Evolutionary conservation across 2,329 filamentous ascomycete genomes (phyloP), one percentile per base, ranked within the genome.

Genomic region (Curvularia lunata): DNA sequence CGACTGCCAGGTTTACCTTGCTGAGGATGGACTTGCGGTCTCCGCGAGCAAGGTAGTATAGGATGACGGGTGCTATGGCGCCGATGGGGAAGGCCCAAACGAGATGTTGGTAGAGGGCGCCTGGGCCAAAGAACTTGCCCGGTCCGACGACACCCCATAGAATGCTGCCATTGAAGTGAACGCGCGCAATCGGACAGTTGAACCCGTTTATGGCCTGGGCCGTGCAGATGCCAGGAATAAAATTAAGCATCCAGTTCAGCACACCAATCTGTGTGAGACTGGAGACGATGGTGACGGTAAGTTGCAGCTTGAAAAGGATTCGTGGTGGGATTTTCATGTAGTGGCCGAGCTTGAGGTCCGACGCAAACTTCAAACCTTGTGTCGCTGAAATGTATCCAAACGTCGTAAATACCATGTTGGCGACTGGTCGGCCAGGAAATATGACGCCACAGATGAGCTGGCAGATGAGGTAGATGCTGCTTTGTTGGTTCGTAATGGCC

Each of bases 361-460:
- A 88, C 1, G 91, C 89, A 72, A 96, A 96, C 72, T 96, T 95
- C 75, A 96, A 89, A 27, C 92, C 92, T 78, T 96, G 92, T 0
- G 91, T 90, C 0, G 90, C 93, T 4, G 90, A 92, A 71, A 95
- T 95, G 58, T 95, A 96, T 61, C 91, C 91, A 73, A 95, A 96
- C 0, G 91, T 95, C 47, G 94, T 91, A 69, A 96, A 96, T 34
- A 96, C 91, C 92, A 96, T 96, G 76, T 96, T 95, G 49, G 91
- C 92, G 10, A 96, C 91, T 1, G 92, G 92, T 1, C 90, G 88
- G 27, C 92, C 92, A 0, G 91, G 91, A 73, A 96, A 96, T 16
- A 92, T 82, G 49, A 85, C 87, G 52, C 92, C 92, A 62, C 91
- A 94, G 63, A 95, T 88, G 56, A 96, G 84, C 76, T 95, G 91